Evolutionary conservation across 495 filamentous ascomycete species (phyloP).

Genomic region (Aspergillus avenaceus): DNA sequence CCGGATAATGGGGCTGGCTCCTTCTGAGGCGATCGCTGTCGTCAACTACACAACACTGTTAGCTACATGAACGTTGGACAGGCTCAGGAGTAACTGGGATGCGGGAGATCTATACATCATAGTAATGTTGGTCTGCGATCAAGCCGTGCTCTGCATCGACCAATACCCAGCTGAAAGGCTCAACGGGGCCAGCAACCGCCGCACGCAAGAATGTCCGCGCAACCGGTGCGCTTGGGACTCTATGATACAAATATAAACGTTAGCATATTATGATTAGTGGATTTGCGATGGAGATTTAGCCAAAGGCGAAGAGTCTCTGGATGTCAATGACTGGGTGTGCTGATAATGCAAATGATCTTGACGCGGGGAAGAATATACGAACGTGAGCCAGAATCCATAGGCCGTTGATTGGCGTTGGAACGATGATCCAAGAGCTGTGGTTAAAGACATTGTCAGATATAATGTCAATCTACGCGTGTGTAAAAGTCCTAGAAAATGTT

Average conservation of each 20-base stretch:
- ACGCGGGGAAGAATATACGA: neutral
- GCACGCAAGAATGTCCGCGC: slow-evolving; percentile 31
- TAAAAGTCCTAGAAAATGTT: too few species aligned
- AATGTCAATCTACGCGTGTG: too few species aligned
- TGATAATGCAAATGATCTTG: too few species aligned
- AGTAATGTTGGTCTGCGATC: slow-evolving; percentile 35
- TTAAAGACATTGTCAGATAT: neutral
- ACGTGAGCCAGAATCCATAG: slow-evolving; percentile 16
- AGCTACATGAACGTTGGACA: neutral
- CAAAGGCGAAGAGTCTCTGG: neutral
- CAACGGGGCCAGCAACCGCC: slow-evolving; percentile 16
- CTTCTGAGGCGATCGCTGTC: slow-evolving; percentile 57
- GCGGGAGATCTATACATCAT: slow-evolving; percentile 20
- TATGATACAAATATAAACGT: neutral
- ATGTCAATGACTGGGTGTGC: too few species aligned
- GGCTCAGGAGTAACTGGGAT: neutral
- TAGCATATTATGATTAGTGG: neutral
- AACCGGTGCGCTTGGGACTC: slow-evolving; percentile 28
- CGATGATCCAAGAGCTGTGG: neutral
- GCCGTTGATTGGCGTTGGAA: slow-evolving; percentile 5
- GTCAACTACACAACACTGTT: slow-evolving; percentile 21
- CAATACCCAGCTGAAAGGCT: slow-evolving; percentile 58
- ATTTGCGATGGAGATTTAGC: neutral
- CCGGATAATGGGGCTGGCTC: slow-evolving; percentile 63
- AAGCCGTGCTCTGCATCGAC: slow-evolving; percentile 83